These are phyloP conservation scores for Aspergillus flavus DNA, from an alignment of 2,329 filamentous ascomycete species.

Conservation along the genomic window DNA sequence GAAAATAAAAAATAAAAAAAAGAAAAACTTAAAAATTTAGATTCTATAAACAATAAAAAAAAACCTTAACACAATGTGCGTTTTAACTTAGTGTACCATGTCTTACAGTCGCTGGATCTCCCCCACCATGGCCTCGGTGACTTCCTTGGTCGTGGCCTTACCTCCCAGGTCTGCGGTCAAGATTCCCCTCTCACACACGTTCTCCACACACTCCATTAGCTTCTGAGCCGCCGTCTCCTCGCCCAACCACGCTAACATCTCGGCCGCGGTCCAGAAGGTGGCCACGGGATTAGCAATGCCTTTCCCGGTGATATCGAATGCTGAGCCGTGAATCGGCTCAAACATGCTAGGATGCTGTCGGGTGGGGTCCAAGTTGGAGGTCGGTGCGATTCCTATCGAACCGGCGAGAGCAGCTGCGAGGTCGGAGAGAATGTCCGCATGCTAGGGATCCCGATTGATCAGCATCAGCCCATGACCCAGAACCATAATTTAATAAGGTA, in stretches of 20 bases:
- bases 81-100: not conserved
- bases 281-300: constrained; percentile 64
- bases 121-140: constrained; percentile 60
- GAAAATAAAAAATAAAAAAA: not conserved
- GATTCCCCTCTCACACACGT: constrained; percentile 58
- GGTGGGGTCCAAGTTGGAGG: constrained; percentile 68
- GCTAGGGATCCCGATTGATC: constrained; percentile 19
- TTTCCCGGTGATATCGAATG: constrained; percentile 66
- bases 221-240: constrained; percentile 58
- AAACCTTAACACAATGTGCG: not conserved
- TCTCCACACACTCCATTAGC: constrained; percentile 63
- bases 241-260: constrained; percentile 69
- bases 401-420: constrained; percentile 70
- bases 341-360: constrained; percentile 63
- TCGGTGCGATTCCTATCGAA: constrained; percentile 72
- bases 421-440: constrained; percentile 70
- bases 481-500: not conserved
- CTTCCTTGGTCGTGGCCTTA: constrained; percentile 56
- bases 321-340: constrained; percentile 66
- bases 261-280: constrained; percentile 70
- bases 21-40: not conserved
- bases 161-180: constrained; percentile 65
- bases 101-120: constrained; percentile 50
- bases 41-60: not conserved
- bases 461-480: not conserved